A percentile compares a stretch with the other conserved stretches of the same genome.
Evolutionary conservation across 2,329 filamentous ascomycete genomes (phyloP).

Genomic region (Exophiala spinifera): DNA sequence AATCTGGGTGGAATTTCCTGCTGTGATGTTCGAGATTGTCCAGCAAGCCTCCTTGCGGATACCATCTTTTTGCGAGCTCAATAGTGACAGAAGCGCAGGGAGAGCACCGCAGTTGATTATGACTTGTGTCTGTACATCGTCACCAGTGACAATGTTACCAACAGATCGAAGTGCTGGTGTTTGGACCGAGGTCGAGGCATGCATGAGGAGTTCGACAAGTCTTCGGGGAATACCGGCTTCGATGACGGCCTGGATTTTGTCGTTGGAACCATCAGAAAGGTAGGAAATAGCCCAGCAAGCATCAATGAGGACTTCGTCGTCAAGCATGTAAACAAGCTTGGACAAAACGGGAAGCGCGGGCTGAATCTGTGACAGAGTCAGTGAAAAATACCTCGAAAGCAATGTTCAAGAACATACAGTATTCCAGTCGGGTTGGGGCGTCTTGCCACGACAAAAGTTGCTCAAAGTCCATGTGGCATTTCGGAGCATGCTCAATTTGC

Average conservation of each 20-base stretch:
- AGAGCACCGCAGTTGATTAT: slow-evolving; percentile 98
- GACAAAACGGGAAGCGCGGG: slow-evolving; percentile 91
- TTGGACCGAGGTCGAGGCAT: slow-evolving; percentile 96
- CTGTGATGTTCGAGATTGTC: slow-evolving; percentile 99
- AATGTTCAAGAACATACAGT: slow-evolving; percentile 62
- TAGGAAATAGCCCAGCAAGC: slow-evolving; percentile 99
- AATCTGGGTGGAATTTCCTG: slow-evolving; percentile 96
- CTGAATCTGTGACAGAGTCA: slow-evolving; percentile 63
- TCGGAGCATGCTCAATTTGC: slow-evolving; percentile 97
- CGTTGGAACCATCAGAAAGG: slow-evolving; percentile 94
- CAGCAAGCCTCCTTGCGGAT: slow-evolving; percentile 99
- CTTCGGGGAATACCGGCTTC: slow-evolving; percentile 96
- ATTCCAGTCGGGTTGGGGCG: slow-evolving; percentile 95
- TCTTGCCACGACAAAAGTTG: slow-evolving; percentile 99
- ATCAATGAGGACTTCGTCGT: slow-evolving; percentile 97
- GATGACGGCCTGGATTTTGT: slow-evolving; percentile 99
- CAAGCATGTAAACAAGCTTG: slow-evolving; percentile 96
- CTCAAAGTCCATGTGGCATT: slow-evolving; percentile 99
- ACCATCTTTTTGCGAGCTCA: slow-evolving; percentile 96
- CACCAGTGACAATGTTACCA: slow-evolving; percentile 97
- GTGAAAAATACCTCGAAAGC: slow-evolving; percentile 26
- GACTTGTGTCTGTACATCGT: slow-evolving; percentile 97
- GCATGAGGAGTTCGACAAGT: slow-evolving; percentile 95
- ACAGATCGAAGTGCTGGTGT: slow-evolving; percentile 95
- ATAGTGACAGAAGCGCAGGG: slow-evolving; percentile 83